Evolutionary conservation across 2,329 filamentous ascomycete species (phyloP).

Genomic region (Fusarium miscanthi): DNA sequence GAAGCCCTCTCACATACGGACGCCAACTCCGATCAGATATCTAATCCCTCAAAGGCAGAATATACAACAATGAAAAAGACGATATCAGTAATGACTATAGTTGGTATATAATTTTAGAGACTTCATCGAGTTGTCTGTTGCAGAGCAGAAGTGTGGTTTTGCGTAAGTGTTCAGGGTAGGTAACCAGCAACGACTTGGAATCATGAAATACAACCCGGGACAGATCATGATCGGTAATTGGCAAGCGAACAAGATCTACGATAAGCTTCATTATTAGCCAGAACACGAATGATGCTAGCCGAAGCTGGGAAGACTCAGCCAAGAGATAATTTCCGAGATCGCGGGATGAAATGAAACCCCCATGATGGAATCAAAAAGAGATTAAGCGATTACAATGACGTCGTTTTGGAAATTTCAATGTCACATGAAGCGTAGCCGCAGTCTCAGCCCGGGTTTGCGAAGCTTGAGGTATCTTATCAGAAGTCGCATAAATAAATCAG

Average conservation of each 20-base stretch:
- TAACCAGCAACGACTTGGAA: slow-evolving; percentile 67
- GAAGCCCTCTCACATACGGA: accelerated
- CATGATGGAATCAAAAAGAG: slow-evolving; percentile 62
- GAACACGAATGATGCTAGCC: slow-evolving; percentile 60
- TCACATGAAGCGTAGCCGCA: background rate
- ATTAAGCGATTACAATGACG: slow-evolving; percentile 61
- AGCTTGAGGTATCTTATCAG: background rate
- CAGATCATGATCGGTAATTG: slow-evolving; percentile 66
- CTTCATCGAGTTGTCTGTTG: background rate
- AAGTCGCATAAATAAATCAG: background rate
- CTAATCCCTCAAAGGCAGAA: background rate
- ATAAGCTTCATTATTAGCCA: slow-evolving; percentile 63
- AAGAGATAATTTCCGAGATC: slow-evolving; percentile 65
- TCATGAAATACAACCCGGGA: slow-evolving; percentile 61
- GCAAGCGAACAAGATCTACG: slow-evolving; percentile 63
- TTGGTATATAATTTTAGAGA: no score
- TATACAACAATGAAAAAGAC: no score
- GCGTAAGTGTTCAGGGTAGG: slow-evolving; percentile 64
- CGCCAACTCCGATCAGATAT: no score
- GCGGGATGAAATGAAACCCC: slow-evolving; percentile 63
- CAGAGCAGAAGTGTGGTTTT: background rate
- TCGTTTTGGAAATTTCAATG: slow-evolving; percentile 52
- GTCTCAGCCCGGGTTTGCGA: background rate
- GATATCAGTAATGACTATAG: no score
- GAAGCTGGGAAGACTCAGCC: slow-evolving; percentile 72